Percentiles rank a stretch among this genome's conserved stretches.
phyloP scores from a whole-genome alignment of 345 rosid genomes.

The Ailanthus altissimus region DNA sequence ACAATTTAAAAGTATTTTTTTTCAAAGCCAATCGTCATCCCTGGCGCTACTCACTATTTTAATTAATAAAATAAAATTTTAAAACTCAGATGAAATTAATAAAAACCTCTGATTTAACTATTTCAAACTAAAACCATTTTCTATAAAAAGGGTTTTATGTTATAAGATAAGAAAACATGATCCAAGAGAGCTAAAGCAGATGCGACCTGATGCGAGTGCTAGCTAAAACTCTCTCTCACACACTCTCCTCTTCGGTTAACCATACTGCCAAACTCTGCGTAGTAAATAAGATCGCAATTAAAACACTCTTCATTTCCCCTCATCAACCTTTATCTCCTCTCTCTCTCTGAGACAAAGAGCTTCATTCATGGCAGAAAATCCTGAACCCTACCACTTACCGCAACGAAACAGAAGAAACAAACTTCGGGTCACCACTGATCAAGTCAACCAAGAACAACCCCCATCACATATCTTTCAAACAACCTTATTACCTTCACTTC shows the following conservation, averaged over 20 bases:
- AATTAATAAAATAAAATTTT: too few relatives aligned
- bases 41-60: too few relatives aligned
- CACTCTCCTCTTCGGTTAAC: neutral
- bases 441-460: constrained; percentile 22
- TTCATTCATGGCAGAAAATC: constrained; percentile 34
- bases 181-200: neutral
- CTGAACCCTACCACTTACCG: constrained; percentile 32
- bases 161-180: neutral
- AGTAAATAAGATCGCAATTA: neutral
- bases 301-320: neutral
- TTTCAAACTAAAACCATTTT: too few relatives aligned
- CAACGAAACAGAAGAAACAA: constrained; percentile 45
- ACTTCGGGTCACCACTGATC: constrained; percentile 22
- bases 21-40: too few relatives aligned
- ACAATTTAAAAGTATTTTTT: too few relatives aligned
- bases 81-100: too few relatives aligned
- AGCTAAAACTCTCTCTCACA: neutral
- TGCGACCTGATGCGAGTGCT: neutral
- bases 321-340: neutral
- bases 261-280: neutral
- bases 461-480: constrained; percentile 1
- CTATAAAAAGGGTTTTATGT: neutral
- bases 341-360: neutral
- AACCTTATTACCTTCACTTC: neutral
- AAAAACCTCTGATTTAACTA: too few relatives aligned